Evolutionary conservation across 192 early-diverging fungal species (phyloP).

Genomic region (Backusella mclennaniae): DNA sequence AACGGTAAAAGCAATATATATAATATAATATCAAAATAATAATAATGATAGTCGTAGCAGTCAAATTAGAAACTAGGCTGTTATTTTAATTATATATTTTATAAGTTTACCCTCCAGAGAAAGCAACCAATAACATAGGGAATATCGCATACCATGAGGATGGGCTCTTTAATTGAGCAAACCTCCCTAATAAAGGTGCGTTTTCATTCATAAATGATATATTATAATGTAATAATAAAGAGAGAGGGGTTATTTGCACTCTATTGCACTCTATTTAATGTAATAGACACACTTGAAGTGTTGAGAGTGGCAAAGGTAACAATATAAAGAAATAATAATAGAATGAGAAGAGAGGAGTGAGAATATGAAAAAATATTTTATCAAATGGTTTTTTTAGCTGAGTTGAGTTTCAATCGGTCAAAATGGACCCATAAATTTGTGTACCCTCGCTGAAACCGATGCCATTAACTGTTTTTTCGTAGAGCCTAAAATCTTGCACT

Average conservation of each 20-base stretch:
- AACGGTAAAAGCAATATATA: neutral
- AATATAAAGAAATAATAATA: neutral
- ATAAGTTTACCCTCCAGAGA: neutral
- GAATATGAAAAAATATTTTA: neutral
- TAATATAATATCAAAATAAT: neutral
- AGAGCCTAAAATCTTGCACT: neutral
- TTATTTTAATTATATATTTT: neutral
- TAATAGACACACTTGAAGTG: constrained; percentile 5
- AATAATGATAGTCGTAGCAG: neutral
- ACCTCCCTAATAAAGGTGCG: neutral
- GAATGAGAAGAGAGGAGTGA: neutral
- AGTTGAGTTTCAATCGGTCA: neutral
- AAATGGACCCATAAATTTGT: neutral
- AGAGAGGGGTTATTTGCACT: neutral
- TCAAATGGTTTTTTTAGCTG: neutral
- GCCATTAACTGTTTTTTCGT: neutral
- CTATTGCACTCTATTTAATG: constrained; percentile 9
- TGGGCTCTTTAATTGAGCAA: constrained; percentile 3
- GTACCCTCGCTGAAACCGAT: neutral
- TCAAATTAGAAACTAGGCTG: neutral
- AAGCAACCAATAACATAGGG: constrained; percentile 10
- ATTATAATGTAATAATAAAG: neutral
- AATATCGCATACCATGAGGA: constrained; percentile 13
- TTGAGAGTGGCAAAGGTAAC: neutral
- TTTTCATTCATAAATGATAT: neutral